Evolutionary conservation across 768 basidiomycete species (phyloP), one percentile per base, ranked within the genome.

Genomic region (Mycena leptocephala): DNA sequence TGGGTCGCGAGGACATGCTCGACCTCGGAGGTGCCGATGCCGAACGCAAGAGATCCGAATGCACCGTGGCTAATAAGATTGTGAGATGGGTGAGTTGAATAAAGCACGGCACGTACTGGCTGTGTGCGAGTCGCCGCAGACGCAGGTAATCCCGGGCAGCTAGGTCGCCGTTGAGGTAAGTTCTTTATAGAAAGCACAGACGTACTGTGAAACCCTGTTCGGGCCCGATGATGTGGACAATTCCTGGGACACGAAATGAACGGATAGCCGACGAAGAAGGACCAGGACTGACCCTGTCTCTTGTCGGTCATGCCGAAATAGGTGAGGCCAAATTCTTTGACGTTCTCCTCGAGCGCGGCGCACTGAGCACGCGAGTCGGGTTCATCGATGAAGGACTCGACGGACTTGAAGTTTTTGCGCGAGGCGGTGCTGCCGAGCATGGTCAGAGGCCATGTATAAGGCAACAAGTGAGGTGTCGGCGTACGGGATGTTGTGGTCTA

Each of bases 1-100:
- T 97, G 96, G 10, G 96, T 97, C 18, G 96, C 96, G 61, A 97
- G 93, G 78, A 97, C 96, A 83, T 97, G 96, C 82, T 97, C 96
- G 80, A 97, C 96, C 82, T 97, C 96, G 63, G 96, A 97, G 16
- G 96, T 97, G 48, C 96, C 96, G 80, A 97, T 97, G 75, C 96
- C 96, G 80, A 97, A 97, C 0, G 96, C 96, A 76, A 97, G 90
- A 59, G 96, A 96, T 59, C 96, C 96, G 82, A 97, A 97, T 3
- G 96, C 96, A 62, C 96, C 96, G 82, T 97, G 96, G 96, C 95
- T 95, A 74, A 16, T 41, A 55, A 65, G 62, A 75, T 48, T 28
- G 22, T 76, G 32, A 53, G 37, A 56, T n/a, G 3, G 51, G 30
- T 65, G 37, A 75, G 35, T 53, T 56, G 37, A 67, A 5, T 11